These are phyloP conservation scores for Diplocarpon mali DNA, from an alignment of 2,329 filamentous ascomycete genomes.

Conservation along the genomic window DNA sequence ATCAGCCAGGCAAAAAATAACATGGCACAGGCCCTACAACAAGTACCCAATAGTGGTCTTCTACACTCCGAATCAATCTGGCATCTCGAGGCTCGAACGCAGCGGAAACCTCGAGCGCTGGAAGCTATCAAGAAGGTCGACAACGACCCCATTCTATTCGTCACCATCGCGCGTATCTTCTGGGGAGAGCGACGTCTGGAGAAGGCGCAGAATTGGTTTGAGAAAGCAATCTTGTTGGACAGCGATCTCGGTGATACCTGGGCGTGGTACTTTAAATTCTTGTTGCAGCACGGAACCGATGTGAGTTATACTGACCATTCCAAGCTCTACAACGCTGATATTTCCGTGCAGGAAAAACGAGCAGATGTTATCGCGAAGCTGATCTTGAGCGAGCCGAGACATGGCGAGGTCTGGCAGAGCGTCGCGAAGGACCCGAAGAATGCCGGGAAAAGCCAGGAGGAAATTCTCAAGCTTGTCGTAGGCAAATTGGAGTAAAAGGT, in stretches of 20 bases:
- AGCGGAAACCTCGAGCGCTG: conserved; percentile 80
- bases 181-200: conserved; percentile 89
- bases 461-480: conserved; percentile 72
- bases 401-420: conserved; percentile 85
- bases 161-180: conserved; percentile 88
- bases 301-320: conserved; percentile 28
- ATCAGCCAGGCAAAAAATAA: conserved; percentile 73
- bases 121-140: conserved; percentile 97
- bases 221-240: conserved; percentile 84
- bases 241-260: conserved; percentile 83
- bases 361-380: conserved; percentile 75
- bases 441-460: conserved; percentile 62
- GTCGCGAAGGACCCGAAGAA: conserved; percentile 81
- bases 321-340: conserved; percentile 6
- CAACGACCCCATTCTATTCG: conserved; percentile 78
- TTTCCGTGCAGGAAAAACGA: conserved; percentile 57
- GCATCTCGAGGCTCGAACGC: conserved; percentile 82
- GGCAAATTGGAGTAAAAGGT: conserved; percentile 27
- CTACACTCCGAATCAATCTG: conserved; percentile 94
- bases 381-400: conserved; percentile 71
- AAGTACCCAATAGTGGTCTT: conserved; percentile 76
- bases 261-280: conserved; percentile 97
- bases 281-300: conserved; percentile 83
- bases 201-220: conserved; percentile 94
- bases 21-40: conserved; percentile 88